phyloP scores from a whole-genome alignment of 2,329 filamentous ascomycete genomes.

The Lomentospora prolificans region DNA sequence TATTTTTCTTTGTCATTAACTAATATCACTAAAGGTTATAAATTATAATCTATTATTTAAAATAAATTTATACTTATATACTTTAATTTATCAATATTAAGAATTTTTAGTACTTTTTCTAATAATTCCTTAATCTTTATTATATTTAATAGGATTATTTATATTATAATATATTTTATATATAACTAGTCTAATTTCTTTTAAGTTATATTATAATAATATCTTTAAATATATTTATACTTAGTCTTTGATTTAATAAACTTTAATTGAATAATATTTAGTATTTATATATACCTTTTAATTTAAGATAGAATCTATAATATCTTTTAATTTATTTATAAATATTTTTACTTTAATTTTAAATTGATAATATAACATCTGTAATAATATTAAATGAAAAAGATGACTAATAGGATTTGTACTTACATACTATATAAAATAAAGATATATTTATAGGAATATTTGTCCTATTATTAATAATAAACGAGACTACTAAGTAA shows the following conservation, averaged over 20 bases:
- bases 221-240: not conserved
- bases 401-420: too few relatives aligned
- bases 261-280: not conserved
- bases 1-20: too few relatives aligned
- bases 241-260: not conserved
- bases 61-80: too few relatives aligned
- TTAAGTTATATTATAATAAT: not conserved
- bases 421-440: too few relatives aligned
- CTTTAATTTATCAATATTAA: too few relatives aligned
- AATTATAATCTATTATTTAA: too few relatives aligned
- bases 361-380: not conserved
- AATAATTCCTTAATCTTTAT: not conserved
- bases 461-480: too few relatives aligned
- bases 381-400: not conserved
- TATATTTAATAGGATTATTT: not conserved
- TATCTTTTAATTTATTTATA: not conserved
- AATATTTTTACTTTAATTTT: not conserved
- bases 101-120: constrained; percentile 3
- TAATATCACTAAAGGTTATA: constrained; percentile 2
- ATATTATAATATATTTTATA: not conserved
- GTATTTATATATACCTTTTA: not conserved
- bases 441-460: too few relatives aligned
- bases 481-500: too few relatives aligned
- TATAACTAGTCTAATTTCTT: not conserved
- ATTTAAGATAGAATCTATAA: not conserved